These are phyloP conservation scores for Globisporangium solare DNA, from an alignment of 352 stramenopile species.

Conservation along the genomic window DNA sequence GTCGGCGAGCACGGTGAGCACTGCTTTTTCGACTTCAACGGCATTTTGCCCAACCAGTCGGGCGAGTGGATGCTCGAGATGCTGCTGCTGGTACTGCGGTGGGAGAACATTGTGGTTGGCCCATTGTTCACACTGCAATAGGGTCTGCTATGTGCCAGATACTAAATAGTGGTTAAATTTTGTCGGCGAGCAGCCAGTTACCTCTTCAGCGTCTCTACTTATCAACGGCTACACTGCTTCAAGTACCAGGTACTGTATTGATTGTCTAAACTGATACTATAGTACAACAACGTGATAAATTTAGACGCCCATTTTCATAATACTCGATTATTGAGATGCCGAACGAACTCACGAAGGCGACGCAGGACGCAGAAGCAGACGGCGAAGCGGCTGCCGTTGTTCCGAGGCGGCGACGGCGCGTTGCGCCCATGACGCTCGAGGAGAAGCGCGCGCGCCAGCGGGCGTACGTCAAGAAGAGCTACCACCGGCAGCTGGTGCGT, in stretches of 20 bases:
- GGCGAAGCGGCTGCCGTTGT: background rate
- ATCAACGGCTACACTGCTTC: no score
- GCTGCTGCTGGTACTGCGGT: constrained; percentile 47
- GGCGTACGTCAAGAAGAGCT: constrained; percentile 45
- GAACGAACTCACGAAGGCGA: background rate
- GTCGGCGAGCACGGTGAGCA: constrained; percentile 22
- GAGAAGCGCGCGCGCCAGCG: constrained; percentile 47
- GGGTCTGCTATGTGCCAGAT: no score
- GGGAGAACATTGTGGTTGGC: constrained; percentile 46
- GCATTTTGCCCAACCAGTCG: constrained; percentile 33
- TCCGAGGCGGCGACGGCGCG: no score
- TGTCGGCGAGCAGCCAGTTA: no score
- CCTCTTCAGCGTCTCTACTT: no score
- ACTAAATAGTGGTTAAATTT: no score
- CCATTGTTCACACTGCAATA: constrained; percentile 22
- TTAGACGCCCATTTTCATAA: no score
- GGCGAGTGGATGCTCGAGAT: constrained; percentile 63
- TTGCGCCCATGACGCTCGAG: constrained; percentile 20
- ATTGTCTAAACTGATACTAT: no score
- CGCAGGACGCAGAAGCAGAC: background rate
- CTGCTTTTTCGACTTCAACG: constrained; percentile 44
- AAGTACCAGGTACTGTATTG: no score
- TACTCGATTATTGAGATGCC: no score
- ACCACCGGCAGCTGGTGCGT: constrained; percentile 33
- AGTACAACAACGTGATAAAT: no score